A percentile compares a stretch with the other conserved stretches of the same genome.
Evolutionary conservation across 129 eudicot species (phyloP).

Genomic region (sunflower (Helianthus annuus)): DNA sequence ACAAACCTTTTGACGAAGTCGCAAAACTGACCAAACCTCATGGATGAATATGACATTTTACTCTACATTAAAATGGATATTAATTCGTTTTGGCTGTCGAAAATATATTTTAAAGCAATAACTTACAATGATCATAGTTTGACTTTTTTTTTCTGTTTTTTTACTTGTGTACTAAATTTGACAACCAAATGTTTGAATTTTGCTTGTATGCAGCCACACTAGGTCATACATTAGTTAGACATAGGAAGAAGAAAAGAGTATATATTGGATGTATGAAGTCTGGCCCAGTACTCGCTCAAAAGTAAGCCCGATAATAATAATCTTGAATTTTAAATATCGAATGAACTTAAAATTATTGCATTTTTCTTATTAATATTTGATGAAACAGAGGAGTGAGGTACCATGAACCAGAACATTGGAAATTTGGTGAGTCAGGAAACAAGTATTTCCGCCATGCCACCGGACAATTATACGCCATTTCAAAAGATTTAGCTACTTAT

Average conservation of each 20-base stretch:
- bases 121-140: constrained; percentile 6
- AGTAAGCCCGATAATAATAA: constrained; percentile 43
- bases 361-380: neutral
- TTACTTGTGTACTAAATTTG: neutral
- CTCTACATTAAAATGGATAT: neutral
- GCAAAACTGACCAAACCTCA: no score
- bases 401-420: constrained; percentile 95
- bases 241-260: constrained; percentile 70
- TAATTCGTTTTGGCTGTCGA: neutral
- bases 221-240: constrained; percentile 78
- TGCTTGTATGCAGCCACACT: constrained; percentile 64
- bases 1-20: no score
- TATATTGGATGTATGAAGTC: constrained; percentile 95
- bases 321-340: constrained; percentile 5
- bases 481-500: constrained; percentile 86
- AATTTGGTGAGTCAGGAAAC: constrained; percentile 90
- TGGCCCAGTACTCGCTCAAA: constrained; percentile 91
- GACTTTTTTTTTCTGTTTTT: neutral
- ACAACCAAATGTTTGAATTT: constrained; percentile 15
- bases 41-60: no score
- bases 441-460: constrained; percentile 97
- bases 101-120: neutral
- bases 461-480: constrained; percentile 85
- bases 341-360: constrained; percentile 2
- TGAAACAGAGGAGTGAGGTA: constrained; percentile 86